Conservation (phyloP, 2,329 filamentous ascomycete species). For the Aureobasidium sp. region DNA sequence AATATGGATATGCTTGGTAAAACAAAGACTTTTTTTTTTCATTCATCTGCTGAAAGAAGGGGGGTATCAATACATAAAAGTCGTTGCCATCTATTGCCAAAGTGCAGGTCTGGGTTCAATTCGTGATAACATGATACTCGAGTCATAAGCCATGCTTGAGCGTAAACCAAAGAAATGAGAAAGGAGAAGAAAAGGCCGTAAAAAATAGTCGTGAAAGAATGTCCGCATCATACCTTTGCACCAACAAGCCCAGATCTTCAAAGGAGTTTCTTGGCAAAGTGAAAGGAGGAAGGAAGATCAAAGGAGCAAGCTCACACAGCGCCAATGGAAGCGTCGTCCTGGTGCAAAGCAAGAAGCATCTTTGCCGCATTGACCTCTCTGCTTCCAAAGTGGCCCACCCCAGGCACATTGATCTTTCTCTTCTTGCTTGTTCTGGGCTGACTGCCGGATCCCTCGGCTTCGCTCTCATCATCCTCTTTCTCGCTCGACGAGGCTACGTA, state of each 20-base stretch:
- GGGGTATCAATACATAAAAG: conserved; percentile 5
- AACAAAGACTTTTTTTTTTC: conserved; percentile 1
- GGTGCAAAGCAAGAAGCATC: conserved; percentile 5
- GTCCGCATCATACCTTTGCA: background rate
- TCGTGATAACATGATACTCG: background rate
- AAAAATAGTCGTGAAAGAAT: background rate
- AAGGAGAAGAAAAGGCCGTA: background rate
- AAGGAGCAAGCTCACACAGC: background rate
- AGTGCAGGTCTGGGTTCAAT: background rate
- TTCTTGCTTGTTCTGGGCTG: conserved; percentile 9
- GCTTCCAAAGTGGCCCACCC: background rate
- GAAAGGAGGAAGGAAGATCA: background rate
- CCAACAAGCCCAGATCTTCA: background rate
- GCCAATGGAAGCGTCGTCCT: background rate
- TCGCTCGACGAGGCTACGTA: conserved; percentile 5
- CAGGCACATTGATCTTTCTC: conserved; percentile 5
- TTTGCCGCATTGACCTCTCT: conserved; percentile 14
- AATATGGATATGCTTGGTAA: background rate
- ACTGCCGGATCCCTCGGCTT: background rate
- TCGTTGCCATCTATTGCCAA: background rate
- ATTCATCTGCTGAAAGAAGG: background rate
- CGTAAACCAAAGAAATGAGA: background rate
- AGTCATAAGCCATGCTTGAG: background rate
- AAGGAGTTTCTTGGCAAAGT: background rate
- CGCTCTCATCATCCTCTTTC: conserved; percentile 2